Conservation (phyloP, 345 rosid species). For the Mercurialis annua region DNA sequence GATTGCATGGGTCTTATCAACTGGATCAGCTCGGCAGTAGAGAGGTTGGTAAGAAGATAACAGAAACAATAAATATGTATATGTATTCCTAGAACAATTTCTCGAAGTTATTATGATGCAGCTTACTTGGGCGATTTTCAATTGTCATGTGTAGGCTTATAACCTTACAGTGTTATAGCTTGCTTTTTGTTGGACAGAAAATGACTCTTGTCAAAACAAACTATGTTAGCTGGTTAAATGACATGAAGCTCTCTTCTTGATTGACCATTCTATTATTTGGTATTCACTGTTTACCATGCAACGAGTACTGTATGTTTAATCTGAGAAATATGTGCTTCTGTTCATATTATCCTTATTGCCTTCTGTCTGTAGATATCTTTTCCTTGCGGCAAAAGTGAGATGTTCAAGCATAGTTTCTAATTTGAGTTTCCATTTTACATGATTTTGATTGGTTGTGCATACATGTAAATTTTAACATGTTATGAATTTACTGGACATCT, state of each 20-base stretch:
- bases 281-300: not conserved
- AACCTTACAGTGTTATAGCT: not conserved
- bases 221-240: not conserved
- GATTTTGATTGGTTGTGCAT: not conserved
- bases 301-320: not conserved
- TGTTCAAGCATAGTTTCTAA: not conserved
- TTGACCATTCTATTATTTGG: not conserved
- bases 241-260: not conserved
- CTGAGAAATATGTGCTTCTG: not conserved
- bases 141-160: not conserved
- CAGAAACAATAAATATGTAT: not conserved
- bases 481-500: not conserved
- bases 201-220: not conserved
- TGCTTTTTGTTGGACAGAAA: not conserved
- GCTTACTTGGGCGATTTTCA: not conserved
- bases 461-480: not conserved
- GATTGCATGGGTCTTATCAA: constrained; percentile 86
- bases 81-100: too few relatives aligned
- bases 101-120: not conserved
- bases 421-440: not conserved
- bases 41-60: constrained; percentile 55
- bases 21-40: constrained; percentile 83
- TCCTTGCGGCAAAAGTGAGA: not conserved
- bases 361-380: not conserved
- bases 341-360: not conserved